phyloP scores from a whole-genome alignment of 768 basidiomycete genomes.

The Rhodotorula paludigena region DNA sequence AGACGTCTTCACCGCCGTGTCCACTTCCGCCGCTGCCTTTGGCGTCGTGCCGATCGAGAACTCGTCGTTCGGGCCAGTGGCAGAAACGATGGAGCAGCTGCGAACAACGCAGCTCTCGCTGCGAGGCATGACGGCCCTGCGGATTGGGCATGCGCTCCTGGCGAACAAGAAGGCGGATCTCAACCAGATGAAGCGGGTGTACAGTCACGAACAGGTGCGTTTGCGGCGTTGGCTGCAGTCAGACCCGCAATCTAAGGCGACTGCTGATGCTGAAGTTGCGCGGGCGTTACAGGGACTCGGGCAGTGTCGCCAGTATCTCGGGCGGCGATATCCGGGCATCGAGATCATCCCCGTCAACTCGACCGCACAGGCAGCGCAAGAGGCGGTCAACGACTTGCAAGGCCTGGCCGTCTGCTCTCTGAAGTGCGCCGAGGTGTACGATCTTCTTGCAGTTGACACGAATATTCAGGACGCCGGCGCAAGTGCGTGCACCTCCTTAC shows the following conservation, averaged over 20 bases:
- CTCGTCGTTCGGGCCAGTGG: conserved; percentile 39
- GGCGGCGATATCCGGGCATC: conserved; percentile 15
- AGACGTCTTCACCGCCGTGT: conserved; percentile 39
- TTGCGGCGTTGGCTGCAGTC: too few species aligned
- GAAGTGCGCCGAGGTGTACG: conserved; percentile 41
- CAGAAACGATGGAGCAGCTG: conserved; percentile 35
- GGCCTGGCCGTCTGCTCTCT: conserved; percentile 39
- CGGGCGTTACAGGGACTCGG: conserved; percentile 41
- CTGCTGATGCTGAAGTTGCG: too few species aligned
- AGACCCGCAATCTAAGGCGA: too few species aligned
- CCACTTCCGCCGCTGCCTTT: not conserved
- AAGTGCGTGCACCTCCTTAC: conserved; percentile 4
- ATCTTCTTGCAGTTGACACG: conserved; percentile 31
- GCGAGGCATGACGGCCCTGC: conserved; percentile 23
- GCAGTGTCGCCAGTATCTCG: conserved; percentile 37
- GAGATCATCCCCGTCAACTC: conserved; percentile 32
- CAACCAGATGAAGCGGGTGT: conserved; percentile 29
- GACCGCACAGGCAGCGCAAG: conserved; percentile 36
- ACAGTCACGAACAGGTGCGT: conserved; percentile 42
- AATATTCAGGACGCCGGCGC: conserved; percentile 40
- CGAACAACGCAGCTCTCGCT: conserved; percentile 24
- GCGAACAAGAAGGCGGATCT: not conserved
- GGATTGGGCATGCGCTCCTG: conserved; percentile 41
- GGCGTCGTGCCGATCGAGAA: conserved; percentile 43
- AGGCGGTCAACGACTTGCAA: conserved; percentile 15